phyloP scores from a whole-genome alignment of 176 grass and related monocot genomes.

The Raddia distichophylla region DNA sequence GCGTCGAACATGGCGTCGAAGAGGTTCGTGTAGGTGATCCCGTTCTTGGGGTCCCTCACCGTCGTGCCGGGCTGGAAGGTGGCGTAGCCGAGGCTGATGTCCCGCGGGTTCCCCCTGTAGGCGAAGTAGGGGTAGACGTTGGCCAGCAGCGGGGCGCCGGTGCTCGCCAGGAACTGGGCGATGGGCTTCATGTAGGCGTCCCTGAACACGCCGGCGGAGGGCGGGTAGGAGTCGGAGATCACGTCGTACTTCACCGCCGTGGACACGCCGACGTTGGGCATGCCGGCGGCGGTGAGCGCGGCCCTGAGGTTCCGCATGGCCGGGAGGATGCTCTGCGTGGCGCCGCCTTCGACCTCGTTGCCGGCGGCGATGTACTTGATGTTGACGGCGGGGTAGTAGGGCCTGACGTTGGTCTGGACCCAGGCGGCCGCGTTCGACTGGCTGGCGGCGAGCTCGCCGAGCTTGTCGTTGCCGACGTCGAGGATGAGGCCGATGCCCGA shows the following conservation, averaged over 20 bases:
- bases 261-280: not conserved
- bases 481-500: conserved; percentile 54
- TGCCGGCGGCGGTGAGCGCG: not conserved
- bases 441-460: conserved; percentile 6
- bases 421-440: conserved; percentile 37
- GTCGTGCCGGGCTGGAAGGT: conserved; percentile 54
- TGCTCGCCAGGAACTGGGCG: conserved; percentile 40
- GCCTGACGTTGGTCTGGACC: conserved; percentile 54
- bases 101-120: conserved; percentile 30
- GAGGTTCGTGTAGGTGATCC: conserved; percentile 48
- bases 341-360: conserved; percentile 55
- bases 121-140: conserved; percentile 80
- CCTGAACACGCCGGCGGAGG: conserved; percentile 53
- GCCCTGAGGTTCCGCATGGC: conserved; percentile 65
- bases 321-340: conserved; percentile 46
- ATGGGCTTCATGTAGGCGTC: conserved; percentile 38
- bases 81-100: conserved; percentile 43
- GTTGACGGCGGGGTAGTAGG: conserved; percentile 50
- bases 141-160: conserved; percentile 54
- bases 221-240: conserved; percentile 55
- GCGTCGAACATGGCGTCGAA: conserved; percentile 72
- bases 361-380: conserved; percentile 78
- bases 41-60: conserved; percentile 42
- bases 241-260: conserved; percentile 47
- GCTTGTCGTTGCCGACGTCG: conserved; percentile 27